Base-by-base conservation (phyloP, 163 green algal genomes). In the Coccomyxa subellipsoidea region DNA sequence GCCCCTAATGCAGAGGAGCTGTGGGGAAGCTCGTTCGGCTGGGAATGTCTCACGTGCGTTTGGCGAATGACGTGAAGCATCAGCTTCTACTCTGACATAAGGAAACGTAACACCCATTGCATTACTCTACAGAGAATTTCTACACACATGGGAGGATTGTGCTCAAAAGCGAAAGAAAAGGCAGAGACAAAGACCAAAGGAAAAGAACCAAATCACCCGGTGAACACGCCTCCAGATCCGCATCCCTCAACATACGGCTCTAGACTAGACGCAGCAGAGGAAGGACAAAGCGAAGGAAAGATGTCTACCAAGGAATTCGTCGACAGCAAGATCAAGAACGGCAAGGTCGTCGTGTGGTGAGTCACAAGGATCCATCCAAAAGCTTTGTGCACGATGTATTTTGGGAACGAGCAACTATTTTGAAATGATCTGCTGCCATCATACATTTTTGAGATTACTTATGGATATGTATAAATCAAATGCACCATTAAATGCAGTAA, bases 321-420 rank as follows among this genome's bases (percentile, higher is more conserved):
- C 32, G 66, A 73, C 8, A 32, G 2, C n/a, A 73, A 32, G 66
- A 73, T 73, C 7, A 73, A 73, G 66, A 73, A 73, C 66, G n/a
- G n/a, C 66, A 73, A 73, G n/a, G 66, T 73, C 3, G 66, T 73
- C 66, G n/a, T 73, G 2, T 73, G 66, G 66, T 73, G 8, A 73
- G 66, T 34, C 27, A 6, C 7, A 27, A 12, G 15, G 4, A 27
- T 1, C 23, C 5, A 7, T 59, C 47, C 15, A 59, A 59, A 18
- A 21, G 47, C n/a, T n/a, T n/a, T n/a, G n/a, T n/a, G n/a, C n/a
- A n/a, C n/a, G n/a, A n/a, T n/a, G n/a, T n/a, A n/a, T n/a, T n/a
- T n/a, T n/a, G n/a, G n/a, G n/a, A n/a, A n/a, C n/a, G n/a, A n/a
- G n/a, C n/a, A n/a, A n/a, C n/a, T n/a, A n/a, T n/a, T n/a, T n/a